Evolutionary conservation across 2,329 filamentous ascomycete genomes (phyloP), one percentile per base, ranked within the genome.

Genomic region (Aureobasidium sp.): DNA sequence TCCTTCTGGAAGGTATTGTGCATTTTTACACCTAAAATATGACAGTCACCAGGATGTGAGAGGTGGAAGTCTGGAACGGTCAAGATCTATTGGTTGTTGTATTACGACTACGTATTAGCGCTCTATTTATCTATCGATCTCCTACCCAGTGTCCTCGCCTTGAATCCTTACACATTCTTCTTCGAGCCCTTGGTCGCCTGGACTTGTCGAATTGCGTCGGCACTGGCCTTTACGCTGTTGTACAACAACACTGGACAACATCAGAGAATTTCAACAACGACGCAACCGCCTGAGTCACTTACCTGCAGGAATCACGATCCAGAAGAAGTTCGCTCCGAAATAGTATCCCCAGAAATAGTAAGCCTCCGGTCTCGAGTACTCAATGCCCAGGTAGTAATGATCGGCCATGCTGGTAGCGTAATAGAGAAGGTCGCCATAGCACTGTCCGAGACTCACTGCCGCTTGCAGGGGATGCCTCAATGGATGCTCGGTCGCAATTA

Each of bases 331-430:
- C 83, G 87, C 85, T 36, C 84, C 73, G 62, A 87, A 80, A 70
- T 84, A 87, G 72, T 87, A 87, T 44, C 81, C 76, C 83, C 84
- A 87, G 71, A 84, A 87, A 72, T 87, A 87, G 65, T 82, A 82
- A 5, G 78, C 75, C 71, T 87, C 85, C 0, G 85, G 85, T 62
- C 85, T 76, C 66, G 81, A 84, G 70, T 87, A 86, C 12, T 77
- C 75, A 22, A 81, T 70, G 11, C 78, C 77, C 64, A 81, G 75
- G 61, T 79, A 75, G 67, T 81, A 81, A 67, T 84, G 78, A 70
- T 87, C 84, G 69, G 84, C 85, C 66, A 84, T 72, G 68, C 82
- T 82, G 0, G 85, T 87, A 0, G 82, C 82, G 71, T 85, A 87
- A 74, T 87, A 87, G 39, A 87, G 74, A 3, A 82, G 74, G 69